Percentiles rank a stretch among this genome's conserved stretches.
Evolutionary conservation across 345 rosid species (phyloP).

Genomic region (Hevea brasiliensis): DNA sequence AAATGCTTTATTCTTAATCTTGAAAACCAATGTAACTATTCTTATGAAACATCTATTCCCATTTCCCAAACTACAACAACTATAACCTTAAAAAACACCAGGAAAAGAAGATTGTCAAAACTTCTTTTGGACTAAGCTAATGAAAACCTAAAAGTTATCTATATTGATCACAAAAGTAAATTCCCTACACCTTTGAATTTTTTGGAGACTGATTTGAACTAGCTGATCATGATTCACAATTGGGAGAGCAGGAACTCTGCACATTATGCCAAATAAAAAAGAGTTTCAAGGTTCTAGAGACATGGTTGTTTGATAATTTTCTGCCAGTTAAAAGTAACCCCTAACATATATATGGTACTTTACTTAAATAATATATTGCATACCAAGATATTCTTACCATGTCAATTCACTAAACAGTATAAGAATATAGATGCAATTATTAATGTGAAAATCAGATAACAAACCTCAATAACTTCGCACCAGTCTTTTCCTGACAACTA

Average conservation of each 20-base stretch:
- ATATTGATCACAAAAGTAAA: slow-evolving; percentile 18
- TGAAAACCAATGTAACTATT: too few species aligned
- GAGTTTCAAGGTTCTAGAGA: slow-evolving; percentile 21
- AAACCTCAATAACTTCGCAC: slow-evolving; percentile 74
- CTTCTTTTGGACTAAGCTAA: slow-evolving; percentile 11
- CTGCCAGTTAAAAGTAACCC: slow-evolving; percentile 6
- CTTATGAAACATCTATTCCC: too few species aligned
- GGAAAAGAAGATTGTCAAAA: too few species aligned
- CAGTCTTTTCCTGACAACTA: slow-evolving; percentile 78
- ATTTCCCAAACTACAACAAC: too few species aligned
- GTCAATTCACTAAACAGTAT: slow-evolving; percentile 3
- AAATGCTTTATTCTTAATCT: too few species aligned
- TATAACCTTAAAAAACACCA: too few species aligned
- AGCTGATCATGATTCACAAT: slow-evolving; percentile 27
- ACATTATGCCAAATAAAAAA: slow-evolving; percentile 24
- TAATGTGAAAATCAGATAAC: slow-evolving; percentile 25
- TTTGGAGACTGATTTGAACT: slow-evolving; percentile 22
- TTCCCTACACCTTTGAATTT: slow-evolving; percentile 23
- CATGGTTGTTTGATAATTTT: slow-evolving; percentile 14
- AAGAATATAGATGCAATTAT: background rate
- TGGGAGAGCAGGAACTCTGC: slow-evolving; percentile 28
- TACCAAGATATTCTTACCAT: background rate
- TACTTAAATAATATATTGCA: background rate
- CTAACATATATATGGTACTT: slow-evolving; percentile 10
- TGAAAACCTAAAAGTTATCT: slow-evolving; percentile 18